Conservation (phyloP, 2,329 filamentous ascomycete genomes). For the Plectosphaerella cucumerina region DNA sequence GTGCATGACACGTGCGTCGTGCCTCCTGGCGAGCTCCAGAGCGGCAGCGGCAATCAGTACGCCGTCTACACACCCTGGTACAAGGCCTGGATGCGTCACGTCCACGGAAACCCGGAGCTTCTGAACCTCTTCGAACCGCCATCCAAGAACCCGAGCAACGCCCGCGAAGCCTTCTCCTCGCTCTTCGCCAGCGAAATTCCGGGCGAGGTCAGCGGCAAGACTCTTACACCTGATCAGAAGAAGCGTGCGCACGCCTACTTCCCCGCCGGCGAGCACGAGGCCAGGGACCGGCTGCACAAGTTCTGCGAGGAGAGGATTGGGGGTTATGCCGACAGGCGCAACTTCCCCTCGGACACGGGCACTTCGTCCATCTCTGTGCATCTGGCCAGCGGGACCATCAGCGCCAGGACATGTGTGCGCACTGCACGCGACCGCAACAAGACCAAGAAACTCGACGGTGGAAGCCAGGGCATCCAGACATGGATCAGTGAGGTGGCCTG, state of each 20-base stretch:
- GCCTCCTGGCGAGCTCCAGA: slow-evolving; percentile 63
- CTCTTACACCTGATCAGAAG: slow-evolving; percentile 53
- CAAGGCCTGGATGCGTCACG: slow-evolving; percentile 66
- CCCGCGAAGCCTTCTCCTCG: slow-evolving; percentile 39
- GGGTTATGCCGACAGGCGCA: slow-evolving; percentile 60
- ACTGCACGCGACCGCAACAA: slow-evolving; percentile 60
- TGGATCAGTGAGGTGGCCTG: slow-evolving; percentile 85
- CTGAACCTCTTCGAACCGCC: slow-evolving; percentile 56
- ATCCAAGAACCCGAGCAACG: slow-evolving; percentile 23
- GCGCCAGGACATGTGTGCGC: slow-evolving; percentile 62
- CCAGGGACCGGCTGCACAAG: slow-evolving; percentile 54
- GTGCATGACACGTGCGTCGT: slow-evolving; percentile 83
- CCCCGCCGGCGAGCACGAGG: slow-evolving; percentile 74
- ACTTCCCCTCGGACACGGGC: slow-evolving; percentile 55
- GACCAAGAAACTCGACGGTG: slow-evolving; percentile 61
- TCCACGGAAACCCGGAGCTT: slow-evolving; percentile 66
- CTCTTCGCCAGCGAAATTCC: slow-evolving; percentile 62
- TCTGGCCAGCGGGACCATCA: slow-evolving; percentile 63
- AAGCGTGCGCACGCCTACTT: slow-evolving; percentile 56
- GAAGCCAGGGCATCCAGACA: slow-evolving; percentile 58
- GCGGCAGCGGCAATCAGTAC: slow-evolving; percentile 71
- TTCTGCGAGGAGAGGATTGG: slow-evolving; percentile 64
- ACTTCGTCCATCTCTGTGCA: slow-evolving; percentile 73
- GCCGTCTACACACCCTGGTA: slow-evolving; percentile 84
- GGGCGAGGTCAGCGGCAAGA: slow-evolving; percentile 58